These are phyloP conservation scores for Hericium coralloides DNA, from an alignment of 768 basidiomycete genomes.

Conservation along the genomic window DNA sequence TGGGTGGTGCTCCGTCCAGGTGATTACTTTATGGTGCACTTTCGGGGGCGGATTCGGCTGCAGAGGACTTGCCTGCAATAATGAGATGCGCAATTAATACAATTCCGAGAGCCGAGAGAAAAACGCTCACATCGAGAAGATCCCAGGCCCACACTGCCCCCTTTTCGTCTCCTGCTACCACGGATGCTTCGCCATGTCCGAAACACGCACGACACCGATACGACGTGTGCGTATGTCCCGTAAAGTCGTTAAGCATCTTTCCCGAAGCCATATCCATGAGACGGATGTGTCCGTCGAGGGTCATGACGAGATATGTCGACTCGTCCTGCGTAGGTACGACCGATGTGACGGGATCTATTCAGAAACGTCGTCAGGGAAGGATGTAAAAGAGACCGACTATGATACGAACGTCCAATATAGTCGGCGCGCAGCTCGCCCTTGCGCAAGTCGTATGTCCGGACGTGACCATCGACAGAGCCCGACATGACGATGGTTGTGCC, in stretches of 20 bases:
- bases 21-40: conserved; percentile 76
- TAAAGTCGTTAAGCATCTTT: conserved; percentile 77
- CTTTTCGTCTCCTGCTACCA: conserved; percentile 85
- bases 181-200: conserved; percentile 70
- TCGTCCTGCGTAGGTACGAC: conserved; percentile 72
- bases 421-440: conserved; percentile 87
- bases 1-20: conserved; percentile 90
- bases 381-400: background rate
- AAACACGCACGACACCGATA: conserved; percentile 81
- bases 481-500: conserved; percentile 58
- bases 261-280: conserved; percentile 82
- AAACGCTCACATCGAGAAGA: conserved; percentile 64
- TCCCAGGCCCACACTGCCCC: conserved; percentile 93
- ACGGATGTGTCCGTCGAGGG: conserved; percentile 77
- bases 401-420: conserved; percentile 75
- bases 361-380: background rate
- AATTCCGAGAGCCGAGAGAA: background rate
- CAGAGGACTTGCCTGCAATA: conserved; percentile 54
- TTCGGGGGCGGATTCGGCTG: conserved; percentile 68
- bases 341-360: conserved; percentile 79
- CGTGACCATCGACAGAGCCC: conserved; percentile 86
- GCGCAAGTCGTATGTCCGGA: conserved; percentile 91
- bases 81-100: background rate
- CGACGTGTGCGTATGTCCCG: conserved; percentile 61
- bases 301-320: conserved; percentile 74